phyloP scores from a whole-genome alignment of 2,329 filamentous ascomycete species.

The Balansia obtecta region DNA sequence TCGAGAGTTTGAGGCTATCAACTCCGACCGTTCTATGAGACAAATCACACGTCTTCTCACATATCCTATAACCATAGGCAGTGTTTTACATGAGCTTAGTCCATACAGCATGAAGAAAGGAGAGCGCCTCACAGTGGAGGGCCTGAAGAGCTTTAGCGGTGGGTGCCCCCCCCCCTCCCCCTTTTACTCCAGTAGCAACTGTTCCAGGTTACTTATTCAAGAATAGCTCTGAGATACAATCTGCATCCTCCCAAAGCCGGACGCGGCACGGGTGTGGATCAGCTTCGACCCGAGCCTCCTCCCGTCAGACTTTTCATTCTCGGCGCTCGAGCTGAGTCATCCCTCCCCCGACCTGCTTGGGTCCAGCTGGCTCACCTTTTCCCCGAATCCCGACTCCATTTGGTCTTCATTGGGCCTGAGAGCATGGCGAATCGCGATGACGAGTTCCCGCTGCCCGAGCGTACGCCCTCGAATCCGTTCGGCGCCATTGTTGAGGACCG shows the following conservation, averaged over 20 bases:
- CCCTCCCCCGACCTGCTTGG: constrained; percentile 87
- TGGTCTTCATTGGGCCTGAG: constrained; percentile 92
- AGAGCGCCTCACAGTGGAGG: constrained; percentile 71
- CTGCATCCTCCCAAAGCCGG: constrained; percentile 79
- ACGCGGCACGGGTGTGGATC: constrained; percentile 60
- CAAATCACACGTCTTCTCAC: constrained; percentile 89
- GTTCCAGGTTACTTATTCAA: neutral
- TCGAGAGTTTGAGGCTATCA: constrained; percentile 79
- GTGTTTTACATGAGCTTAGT: constrained; percentile 85
- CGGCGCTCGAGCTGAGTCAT: constrained; percentile 93
- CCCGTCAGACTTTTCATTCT: constrained; percentile 87
- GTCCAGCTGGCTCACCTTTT: constrained; percentile 89
- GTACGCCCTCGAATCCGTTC: constrained; percentile 78
- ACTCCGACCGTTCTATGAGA: constrained; percentile 79
- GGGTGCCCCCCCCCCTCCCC: no score
- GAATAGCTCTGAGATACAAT: constrained; percentile 73
- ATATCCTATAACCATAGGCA: constrained; percentile 85
- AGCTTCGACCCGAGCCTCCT: constrained; percentile 71
- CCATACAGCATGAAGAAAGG: constrained; percentile 72
- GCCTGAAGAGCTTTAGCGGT: constrained; percentile 89
- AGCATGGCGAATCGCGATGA: constrained; percentile 88
- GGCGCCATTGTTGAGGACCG: constrained; percentile 90
- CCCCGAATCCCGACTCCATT: constrained; percentile 77
- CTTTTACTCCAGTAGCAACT: neutral
- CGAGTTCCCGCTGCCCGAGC: constrained; percentile 81